Base-by-base conservation (phyloP, 331 rosid genomes). In the Acacia concinna region DNA sequence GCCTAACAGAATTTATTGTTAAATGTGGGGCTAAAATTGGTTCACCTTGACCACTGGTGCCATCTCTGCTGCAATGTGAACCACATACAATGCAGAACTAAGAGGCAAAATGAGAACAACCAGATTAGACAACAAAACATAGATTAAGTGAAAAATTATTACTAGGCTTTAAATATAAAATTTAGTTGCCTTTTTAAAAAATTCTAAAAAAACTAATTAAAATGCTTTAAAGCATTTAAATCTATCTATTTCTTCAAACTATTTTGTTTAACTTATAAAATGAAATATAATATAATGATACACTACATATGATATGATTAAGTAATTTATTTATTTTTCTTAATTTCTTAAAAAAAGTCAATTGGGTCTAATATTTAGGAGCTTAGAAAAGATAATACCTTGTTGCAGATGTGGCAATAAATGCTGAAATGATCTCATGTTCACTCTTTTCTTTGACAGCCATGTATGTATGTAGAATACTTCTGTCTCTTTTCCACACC, bases 11-110 rank as follows among this genome's bases (percentile, higher is more conserved):
- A 69, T 2, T 1, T 25, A 23, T 21, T 20, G 56, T 40, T 41
- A 74, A 10, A 75, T 5, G 17, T 47, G n/a, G 83, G 80, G 52
- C 72, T 56, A 79, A 68, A 81, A 71, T 62, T 52, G 80, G 67
- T 84, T 87, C 74, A 85, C 99, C 98, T 93, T 93, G 77, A 98
- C 99, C 43, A 96, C 91, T 38, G 98, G 98, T 82, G 98, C 99
- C 97, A 96, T 89, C 97, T 96, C 99, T 73, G 96, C 96, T 51
- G 99, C 99, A 78, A 96, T 86, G 70, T 96, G 99, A 84, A 96
- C 27, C 79, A 91, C 88, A 79, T 90, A 56, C 80, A 96, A 87
- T 87, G 91, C 99, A 82, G 88, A 83, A 85, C 99, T 96, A 82
- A 68, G 78, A 67, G 85, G 12, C 47, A 83, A 84, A 60, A 86